phyloP scores from a whole-genome alignment of 768 basidiomycete species.

The Calocera viscosa region DNA sequence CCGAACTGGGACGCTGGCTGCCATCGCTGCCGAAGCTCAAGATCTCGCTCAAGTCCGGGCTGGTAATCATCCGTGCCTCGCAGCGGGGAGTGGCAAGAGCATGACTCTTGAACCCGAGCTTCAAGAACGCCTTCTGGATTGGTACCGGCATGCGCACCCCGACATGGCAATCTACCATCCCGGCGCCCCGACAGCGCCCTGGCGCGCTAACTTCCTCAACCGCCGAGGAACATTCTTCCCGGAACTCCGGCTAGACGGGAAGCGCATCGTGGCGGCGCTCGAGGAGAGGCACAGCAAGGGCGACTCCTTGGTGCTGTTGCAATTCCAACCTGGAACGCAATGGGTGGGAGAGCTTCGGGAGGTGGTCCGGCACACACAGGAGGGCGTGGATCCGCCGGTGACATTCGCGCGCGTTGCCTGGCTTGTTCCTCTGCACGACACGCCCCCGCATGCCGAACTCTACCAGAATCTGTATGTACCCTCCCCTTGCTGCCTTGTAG shows the following conservation, averaged over 20 bases:
- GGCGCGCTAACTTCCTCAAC: background rate
- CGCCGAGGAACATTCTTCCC: background rate
- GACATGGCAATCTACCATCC: background rate
- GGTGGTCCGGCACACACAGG: background rate
- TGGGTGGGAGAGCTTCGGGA: conserved; percentile 1
- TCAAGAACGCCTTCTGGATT: background rate
- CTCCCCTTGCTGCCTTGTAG: no score
- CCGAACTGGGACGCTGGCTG: background rate
- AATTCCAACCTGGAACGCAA: background rate
- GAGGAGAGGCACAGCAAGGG: background rate
- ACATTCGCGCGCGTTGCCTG: background rate
- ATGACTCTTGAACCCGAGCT: background rate
- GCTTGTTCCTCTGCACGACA: background rate
- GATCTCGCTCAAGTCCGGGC: background rate
- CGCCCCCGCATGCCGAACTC: background rate
- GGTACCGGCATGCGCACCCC: background rate
- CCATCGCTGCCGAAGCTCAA: background rate
- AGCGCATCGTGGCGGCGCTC: background rate
- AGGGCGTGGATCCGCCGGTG: background rate
- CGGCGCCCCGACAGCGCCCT: background rate
- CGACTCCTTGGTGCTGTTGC: background rate
- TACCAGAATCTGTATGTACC: background rate
- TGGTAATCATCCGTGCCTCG: background rate
- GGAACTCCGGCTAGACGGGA: background rate
- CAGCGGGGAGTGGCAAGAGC: background rate